Percentiles rank a stretch among this genome's conserved stretches.
These are phyloP conservation scores for Taiozyma onychis DNA, from an alignment of 1,139 yeast genomes.

Conservation along the genomic window DNA sequence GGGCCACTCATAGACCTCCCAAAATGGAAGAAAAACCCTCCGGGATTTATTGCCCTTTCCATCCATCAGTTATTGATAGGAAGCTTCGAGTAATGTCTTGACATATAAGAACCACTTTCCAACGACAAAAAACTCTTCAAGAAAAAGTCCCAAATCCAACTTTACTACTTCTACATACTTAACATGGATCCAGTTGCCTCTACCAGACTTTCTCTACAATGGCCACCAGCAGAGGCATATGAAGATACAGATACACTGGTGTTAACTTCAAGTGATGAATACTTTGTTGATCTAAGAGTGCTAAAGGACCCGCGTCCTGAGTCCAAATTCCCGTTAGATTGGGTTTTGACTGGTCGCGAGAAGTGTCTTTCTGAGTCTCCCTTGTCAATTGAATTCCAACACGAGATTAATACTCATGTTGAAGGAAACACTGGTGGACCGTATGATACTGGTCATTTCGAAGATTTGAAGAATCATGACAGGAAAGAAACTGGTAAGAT, in stretches of 20 bases:
- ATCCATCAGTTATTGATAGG: no score
- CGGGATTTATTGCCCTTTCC: no score
- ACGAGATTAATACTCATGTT: slow-evolving; percentile 37
- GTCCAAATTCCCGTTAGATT: slow-evolving; percentile 29
- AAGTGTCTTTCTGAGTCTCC: slow-evolving; percentile 18
- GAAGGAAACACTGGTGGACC: slow-evolving; percentile 15
- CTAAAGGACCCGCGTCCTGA: slow-evolving; percentile 11
- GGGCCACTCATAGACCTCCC: no score
- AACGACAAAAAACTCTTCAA: no score
- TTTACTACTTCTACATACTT: no score
- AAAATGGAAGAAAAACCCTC: no score
- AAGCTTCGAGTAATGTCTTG: no score
- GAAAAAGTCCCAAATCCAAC: no score
- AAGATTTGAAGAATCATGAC: slow-evolving; percentile 33
- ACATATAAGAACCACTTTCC: no score
- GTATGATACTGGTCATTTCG: slow-evolving; percentile 43
- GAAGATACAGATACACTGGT: slow-evolving; percentile 52
- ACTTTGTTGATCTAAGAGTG: slow-evolving; percentile 32
- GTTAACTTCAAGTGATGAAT: slow-evolving; percentile 33
- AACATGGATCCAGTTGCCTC: slow-evolving; percentile 10
- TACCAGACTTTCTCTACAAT: slow-evolving; percentile 38
- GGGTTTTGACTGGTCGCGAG: slow-evolving; percentile 40
- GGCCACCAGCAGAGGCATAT: slow-evolving; percentile 39
- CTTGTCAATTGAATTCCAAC: slow-evolving; percentile 32
- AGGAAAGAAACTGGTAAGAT: slow-evolving; percentile 50